Evolutionary conservation across 2,329 filamentous ascomycete genomes (phyloP).

Genomic region (Talaromyces verruculosus): DNA sequence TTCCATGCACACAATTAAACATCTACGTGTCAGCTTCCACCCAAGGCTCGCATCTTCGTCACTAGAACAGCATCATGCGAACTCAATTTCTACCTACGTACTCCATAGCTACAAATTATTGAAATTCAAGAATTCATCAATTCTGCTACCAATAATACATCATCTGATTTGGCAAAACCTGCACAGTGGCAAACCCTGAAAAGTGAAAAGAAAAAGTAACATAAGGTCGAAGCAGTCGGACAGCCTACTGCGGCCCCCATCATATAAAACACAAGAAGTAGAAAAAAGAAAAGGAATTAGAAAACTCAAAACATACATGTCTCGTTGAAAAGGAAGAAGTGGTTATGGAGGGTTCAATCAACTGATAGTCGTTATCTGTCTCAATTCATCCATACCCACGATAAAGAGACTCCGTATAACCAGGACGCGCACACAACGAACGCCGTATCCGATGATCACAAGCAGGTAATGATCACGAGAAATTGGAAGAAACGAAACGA

Average conservation of each 20-base stretch:
- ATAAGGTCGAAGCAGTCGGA: not conserved
- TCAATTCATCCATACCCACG: not conserved
- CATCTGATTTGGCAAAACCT: conserved; percentile 14
- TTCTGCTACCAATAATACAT: conserved; percentile 17
- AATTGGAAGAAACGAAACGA: not conserved
- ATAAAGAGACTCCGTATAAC: conserved; percentile 7
- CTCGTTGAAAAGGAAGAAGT: not conserved
- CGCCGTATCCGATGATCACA: conserved; percentile 16
- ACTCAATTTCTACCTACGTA: too few relatives aligned
- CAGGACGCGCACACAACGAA: conserved; percentile 11
- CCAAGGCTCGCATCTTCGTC: too few relatives aligned
- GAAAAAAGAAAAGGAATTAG: not conserved
- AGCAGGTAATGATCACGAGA: not conserved
- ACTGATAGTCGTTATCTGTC: too few relatives aligned
- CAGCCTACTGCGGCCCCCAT: not conserved
- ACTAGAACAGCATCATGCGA: too few relatives aligned
- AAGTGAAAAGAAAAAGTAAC: not conserved
- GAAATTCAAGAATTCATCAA: not conserved
- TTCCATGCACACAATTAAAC: not conserved
- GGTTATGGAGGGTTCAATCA: not conserved
- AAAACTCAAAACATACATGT: not conserved
- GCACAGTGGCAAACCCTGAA: not conserved
- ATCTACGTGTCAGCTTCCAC: too few relatives aligned
- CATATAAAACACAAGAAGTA: conserved; percentile 10
- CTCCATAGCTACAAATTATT: too few relatives aligned